Evolutionary conservation across 306 rosid genomes (phyloP).

Genomic region (Quercus robur): DNA sequence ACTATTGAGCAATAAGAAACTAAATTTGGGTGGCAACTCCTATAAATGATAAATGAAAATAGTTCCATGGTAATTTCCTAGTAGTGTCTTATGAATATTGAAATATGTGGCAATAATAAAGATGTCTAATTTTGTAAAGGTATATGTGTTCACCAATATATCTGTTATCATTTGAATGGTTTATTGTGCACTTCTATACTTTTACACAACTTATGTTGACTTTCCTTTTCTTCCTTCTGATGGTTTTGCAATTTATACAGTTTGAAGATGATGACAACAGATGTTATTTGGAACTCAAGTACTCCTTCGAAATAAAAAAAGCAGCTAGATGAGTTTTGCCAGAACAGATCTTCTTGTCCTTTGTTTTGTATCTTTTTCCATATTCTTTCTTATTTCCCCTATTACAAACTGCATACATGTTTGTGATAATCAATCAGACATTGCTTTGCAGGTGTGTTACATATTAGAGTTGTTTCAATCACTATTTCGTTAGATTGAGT

Average conservation of each 20-base stretch:
- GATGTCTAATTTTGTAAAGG: not conserved
- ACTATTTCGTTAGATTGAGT: not conserved
- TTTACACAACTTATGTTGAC: not conserved
- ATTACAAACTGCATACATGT: not conserved
- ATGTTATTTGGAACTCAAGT: conserved; percentile 48
- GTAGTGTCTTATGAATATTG: not conserved
- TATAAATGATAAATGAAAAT: not conserved
- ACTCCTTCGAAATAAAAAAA: conserved; percentile 48
- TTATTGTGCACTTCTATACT: not conserved
- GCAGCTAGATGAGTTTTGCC: conserved; percentile 15
- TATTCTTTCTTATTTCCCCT: not conserved
- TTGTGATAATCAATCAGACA: not conserved
- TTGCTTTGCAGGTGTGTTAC: not conserved
- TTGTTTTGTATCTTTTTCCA: not conserved
- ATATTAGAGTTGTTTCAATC: not conserved
- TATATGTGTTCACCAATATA: not conserved
- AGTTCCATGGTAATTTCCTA: not conserved
- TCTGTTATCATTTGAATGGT: not conserved
- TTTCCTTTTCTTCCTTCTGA: not conserved
- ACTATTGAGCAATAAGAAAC: not conserved
- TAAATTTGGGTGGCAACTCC: not conserved
- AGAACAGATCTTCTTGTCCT: not conserved
- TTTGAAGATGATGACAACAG: conserved; percentile 60
- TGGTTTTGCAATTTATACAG: conserved; percentile 14
- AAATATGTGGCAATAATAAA: not conserved